Evolutionary conservation across 2,329 filamentous ascomycete species (phyloP).

Genomic region (Diaporthe vexans): DNA sequence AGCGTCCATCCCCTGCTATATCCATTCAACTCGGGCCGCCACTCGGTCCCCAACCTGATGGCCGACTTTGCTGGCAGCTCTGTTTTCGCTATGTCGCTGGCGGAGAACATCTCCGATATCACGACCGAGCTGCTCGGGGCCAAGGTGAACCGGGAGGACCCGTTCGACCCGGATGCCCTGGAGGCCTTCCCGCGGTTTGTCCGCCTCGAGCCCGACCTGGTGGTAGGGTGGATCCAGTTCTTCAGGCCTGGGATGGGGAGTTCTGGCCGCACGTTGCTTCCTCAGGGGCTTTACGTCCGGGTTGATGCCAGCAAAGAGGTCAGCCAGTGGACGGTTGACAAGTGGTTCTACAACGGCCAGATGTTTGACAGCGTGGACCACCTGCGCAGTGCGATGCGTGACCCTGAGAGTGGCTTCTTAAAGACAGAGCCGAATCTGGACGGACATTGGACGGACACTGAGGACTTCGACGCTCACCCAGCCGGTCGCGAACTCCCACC

Average conservation of each 20-base stretch:
- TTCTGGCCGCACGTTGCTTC: slow-evolving; percentile 53
- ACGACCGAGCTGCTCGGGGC: slow-evolving; percentile 55
- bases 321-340: slow-evolving; percentile 44
- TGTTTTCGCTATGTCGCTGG: slow-evolving; percentile 54
- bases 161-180: slow-evolving; percentile 51
- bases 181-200: slow-evolving; percentile 52
- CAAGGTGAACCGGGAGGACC: slow-evolving; percentile 50
- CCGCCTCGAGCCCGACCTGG: slow-evolving; percentile 55
- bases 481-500: slow-evolving; percentile 43
- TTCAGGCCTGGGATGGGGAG: slow-evolving; percentile 54
- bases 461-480: slow-evolving; percentile 52
- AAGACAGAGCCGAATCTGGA: slow-evolving; percentile 36
- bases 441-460: slow-evolving; percentile 51
- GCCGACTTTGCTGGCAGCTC: slow-evolving; percentile 50
- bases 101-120: slow-evolving; percentile 54
- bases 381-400: slow-evolving; percentile 25
- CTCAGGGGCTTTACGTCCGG: slow-evolving; percentile 60
- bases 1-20: slow-evolving; percentile 57
- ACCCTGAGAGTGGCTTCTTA: slow-evolving; percentile 30
- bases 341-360: slow-evolving; percentile 42
- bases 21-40: slow-evolving; percentile 59
- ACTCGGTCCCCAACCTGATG: slow-evolving; percentile 53
- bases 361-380: slow-evolving; percentile 21
- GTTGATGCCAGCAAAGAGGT: slow-evolving; percentile 51
- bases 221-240: slow-evolving; percentile 58